Evolutionary conservation across 441 rosid species (phyloP), one percentile per base, ranked within the genome.

Genomic region (Francoa sonchifolia): DNA sequence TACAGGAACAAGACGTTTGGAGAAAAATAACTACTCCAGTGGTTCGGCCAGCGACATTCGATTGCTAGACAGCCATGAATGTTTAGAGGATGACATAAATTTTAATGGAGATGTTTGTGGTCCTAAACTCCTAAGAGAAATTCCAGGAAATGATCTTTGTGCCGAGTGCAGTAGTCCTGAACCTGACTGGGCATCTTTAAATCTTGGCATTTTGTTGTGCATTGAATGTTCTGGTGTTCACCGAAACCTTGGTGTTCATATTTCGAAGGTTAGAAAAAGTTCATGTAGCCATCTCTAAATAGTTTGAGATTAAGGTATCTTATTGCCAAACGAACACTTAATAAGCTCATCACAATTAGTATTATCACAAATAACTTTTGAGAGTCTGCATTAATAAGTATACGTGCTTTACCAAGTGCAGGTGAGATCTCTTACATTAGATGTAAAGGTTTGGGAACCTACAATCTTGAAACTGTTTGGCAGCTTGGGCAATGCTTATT

Each of bases 381-480:
- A 13, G 8, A n/a, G 4, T 32, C 49, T 44, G 33, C 19, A 25
- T 29, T 58, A 52, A 27, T 47, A 29, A 14, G 12, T 10, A 18
- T 34, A n/a, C 5, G 48, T 44, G 16, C 58, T 25, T 43, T 50
- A 7, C 49, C 36, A 59, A 63, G 36, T 65, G 62, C 71, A 89
- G 95, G 97, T 89, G 54, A 78, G 97, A 47, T 89, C 97, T 39
- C 57, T 89, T 50, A 74, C 79, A 4, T 59, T 89, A 32, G 97
- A 89, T 65, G 97, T 84, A 61, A 84, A 72, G 73, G 88, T 84
- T 33, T 89, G 97, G 97, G 97, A 88, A 66, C 73, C 88, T 55
- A 62, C 95, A 10, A 61, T 89, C 20, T 55, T 89, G 77, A 77
- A 82, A 31, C 57, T 89, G 42, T 89, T 89, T 52, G 62, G 62